Evolutionary conservation across 1,284 basidiomycete species (phyloP).

Genomic region (Lignosus rhinocerotis): DNA sequence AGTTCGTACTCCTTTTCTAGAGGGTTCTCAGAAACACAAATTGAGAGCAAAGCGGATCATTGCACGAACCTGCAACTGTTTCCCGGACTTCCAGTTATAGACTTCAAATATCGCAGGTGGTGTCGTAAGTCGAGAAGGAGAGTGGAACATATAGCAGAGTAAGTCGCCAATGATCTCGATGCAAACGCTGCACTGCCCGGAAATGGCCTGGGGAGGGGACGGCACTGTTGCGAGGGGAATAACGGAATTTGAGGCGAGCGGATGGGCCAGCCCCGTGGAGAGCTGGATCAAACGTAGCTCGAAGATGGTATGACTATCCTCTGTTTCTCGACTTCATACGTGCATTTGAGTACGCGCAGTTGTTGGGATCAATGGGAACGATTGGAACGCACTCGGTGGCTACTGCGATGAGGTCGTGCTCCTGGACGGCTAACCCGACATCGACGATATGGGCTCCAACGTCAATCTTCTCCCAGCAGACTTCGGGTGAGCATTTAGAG

Average conservation of each 20-base stretch:
- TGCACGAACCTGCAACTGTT: conserved; percentile 36
- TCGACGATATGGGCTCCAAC: conserved; percentile 34
- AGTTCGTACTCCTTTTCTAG: conserved; percentile 12
- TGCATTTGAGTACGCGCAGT: neutral
- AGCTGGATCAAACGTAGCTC: conserved; percentile 40
- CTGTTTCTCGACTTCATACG: conserved; percentile 10
- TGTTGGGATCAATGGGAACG: neutral
- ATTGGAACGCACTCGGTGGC: conserved; percentile 38
- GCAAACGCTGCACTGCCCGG: conserved; percentile 36
- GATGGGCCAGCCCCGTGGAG: conserved; percentile 44
- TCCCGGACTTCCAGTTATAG: conserved; percentile 45
- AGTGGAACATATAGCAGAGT: conserved; percentile 29
- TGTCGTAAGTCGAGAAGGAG: conserved; percentile 12
- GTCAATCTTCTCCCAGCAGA: conserved; percentile 37
- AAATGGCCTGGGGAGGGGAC: conserved; percentile 1
- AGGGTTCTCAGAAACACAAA: neutral
- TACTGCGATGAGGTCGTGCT: conserved; percentile 50
- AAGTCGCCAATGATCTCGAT: conserved; percentile 49
- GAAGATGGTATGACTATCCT: conserved; percentile 15
- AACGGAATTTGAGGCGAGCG: conserved; percentile 37
- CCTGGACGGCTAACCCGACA: conserved; percentile 46
- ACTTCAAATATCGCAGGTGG: conserved; percentile 35
- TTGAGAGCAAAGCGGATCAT: too few species aligned
- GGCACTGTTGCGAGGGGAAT: conserved; percentile 28
- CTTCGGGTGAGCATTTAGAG: neutral